Evolutionary conservation across 306 rosid species (phyloP).

Genomic region (Quercus engelmannii): DNA sequence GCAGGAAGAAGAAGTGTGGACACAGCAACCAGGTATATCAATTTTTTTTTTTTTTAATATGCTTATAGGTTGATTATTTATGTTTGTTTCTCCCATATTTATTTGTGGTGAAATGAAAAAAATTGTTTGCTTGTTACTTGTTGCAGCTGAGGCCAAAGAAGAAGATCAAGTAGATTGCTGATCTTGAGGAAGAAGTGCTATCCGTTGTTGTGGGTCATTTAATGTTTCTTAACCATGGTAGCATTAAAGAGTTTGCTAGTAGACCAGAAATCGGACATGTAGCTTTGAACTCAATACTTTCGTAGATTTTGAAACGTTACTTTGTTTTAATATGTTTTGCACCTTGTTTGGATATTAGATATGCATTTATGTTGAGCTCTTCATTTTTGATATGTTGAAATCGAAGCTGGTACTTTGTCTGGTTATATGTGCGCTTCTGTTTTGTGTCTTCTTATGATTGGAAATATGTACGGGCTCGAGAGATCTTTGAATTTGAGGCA

Average conservation of each 20-base stretch:
- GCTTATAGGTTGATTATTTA: background rate
- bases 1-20: conserved; percentile 99
- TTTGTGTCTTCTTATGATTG: too few relatives aligned
- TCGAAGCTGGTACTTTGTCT: conserved; percentile 2
- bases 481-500: too few relatives aligned
- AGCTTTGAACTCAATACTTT: background rate
- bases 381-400: conserved; percentile 8
- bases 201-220: conserved; percentile 15
- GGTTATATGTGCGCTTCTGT: background rate
- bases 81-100: background rate
- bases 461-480: too few relatives aligned
- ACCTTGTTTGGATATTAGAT: background rate
- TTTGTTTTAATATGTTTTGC: background rate
- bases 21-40: conserved; percentile 91
- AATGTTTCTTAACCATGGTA: conserved; percentile 16
- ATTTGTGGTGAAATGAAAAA: background rate
- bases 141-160: conserved; percentile 99
- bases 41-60: background rate
- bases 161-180: conserved; percentile 80
- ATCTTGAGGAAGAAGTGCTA: background rate
- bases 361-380: background rate
- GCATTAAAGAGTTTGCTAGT: conserved; percentile 8
- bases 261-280: conserved; percentile 9
- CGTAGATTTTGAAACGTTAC: background rate
- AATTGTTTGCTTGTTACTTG: background rate